Percentiles rank a stretch among this genome's conserved stretches.
phyloP scores from a whole-genome alignment of 495 filamentous ascomycete genomes.

The Penicilliopsis zonata region DNA sequence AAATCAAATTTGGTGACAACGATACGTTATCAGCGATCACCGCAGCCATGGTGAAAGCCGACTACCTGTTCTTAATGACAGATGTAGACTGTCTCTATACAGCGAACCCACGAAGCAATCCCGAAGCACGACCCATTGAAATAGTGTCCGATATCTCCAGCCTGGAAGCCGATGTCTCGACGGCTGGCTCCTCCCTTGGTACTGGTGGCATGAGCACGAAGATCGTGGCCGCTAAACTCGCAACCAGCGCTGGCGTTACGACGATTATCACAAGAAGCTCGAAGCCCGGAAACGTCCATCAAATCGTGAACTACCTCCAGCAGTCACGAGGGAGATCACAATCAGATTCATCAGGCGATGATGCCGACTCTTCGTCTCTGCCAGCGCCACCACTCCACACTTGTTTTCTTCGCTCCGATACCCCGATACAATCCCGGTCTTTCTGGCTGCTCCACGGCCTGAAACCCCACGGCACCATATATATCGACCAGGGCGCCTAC shows the following conservation, averaged over 20 bases:
- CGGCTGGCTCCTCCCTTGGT: conserved; percentile 75
- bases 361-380: conserved; percentile 8
- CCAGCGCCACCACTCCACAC: conserved; percentile 65
- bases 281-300: conserved; percentile 80
- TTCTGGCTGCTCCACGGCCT: conserved; percentile 97
- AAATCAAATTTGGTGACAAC: conserved; percentile 99
- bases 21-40: conserved; percentile 95
- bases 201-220: conserved; percentile 99
- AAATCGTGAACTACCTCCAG: conserved; percentile 77
- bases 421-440: conserved; percentile 80
- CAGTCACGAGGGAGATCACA: conserved; percentile 22
- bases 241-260: conserved; percentile 89
- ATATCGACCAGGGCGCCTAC: conserved; percentile 82
- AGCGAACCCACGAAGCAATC: conserved; percentile 76
- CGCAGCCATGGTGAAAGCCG: conserved; percentile 91
- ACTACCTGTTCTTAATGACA: conserved; percentile 97
- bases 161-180: conserved; percentile 84
- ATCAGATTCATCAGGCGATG: conserved; percentile 11
- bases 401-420: conserved; percentile 76
- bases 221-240: conserved; percentile 86
- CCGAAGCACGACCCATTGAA: conserved; percentile 80
- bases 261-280: conserved; percentile 89
- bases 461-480: conserved; percentile 81
- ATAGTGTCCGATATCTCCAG: conserved; percentile 80
- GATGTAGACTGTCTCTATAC: conserved; percentile 97